These are phyloP conservation scores for Pseudozyma tsukubaensis DNA, from an alignment of 1,284 basidiomycete genomes.

Conservation along the genomic window DNA sequence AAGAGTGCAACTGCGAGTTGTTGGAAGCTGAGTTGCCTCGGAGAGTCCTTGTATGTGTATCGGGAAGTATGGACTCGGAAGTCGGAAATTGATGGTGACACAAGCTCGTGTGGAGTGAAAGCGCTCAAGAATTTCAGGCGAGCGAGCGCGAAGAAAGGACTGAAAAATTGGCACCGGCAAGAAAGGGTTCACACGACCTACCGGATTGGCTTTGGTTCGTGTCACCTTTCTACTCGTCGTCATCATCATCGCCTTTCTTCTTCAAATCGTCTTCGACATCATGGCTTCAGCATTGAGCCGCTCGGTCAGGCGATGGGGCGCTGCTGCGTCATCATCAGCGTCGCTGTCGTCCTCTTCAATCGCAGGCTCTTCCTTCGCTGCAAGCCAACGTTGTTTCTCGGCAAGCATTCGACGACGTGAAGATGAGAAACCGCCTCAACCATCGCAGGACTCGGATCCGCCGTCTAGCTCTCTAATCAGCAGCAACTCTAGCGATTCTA, in stretches of 20 bases:
- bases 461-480: slow-evolving; percentile 6
- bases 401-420: slow-evolving; percentile 18
- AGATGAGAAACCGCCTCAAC: slow-evolving; percentile 15
- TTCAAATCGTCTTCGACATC: not conserved
- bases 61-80: not conserved
- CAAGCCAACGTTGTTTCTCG: slow-evolving; percentile 13
- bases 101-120: slow-evolving; percentile 5
- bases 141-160: not conserved
- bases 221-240: not conserved
- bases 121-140: not conserved
- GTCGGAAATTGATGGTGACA: slow-evolving; percentile 1
- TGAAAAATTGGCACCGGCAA: no score
- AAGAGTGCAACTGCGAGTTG: not conserved
- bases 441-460: not conserved
- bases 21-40: no score
- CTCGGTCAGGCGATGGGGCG: slow-evolving; percentile 6
- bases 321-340: not conserved
- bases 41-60: not conserved
- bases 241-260: slow-evolving; percentile 2
- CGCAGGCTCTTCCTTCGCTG: not conserved
- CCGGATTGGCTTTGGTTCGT: no score
- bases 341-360: not conserved
- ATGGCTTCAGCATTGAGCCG: slow-evolving; percentile 24
- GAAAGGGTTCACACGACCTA: not conserved
- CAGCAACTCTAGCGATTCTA: not conserved